Evolutionary conservation across 2,329 filamentous ascomycete species (phyloP).

Genomic region (Pseudocercospora fijiensis): DNA sequence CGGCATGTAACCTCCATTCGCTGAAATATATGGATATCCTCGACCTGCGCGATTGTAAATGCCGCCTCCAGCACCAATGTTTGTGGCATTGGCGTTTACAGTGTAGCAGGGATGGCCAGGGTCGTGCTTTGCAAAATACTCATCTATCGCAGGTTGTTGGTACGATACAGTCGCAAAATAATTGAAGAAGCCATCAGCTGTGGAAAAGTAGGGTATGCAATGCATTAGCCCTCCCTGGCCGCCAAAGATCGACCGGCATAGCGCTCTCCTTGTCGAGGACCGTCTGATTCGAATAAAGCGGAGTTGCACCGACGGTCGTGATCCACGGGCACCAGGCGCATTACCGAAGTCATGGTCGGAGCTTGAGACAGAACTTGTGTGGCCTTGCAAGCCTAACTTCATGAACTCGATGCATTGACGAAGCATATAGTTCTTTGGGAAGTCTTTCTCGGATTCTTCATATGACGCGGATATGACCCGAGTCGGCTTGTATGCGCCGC

Average conservation of each 20-base stretch:
- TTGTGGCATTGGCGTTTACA: conserved; percentile 20
- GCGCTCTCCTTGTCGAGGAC: conserved; percentile 24
- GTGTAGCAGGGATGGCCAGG: conserved; percentile 28
- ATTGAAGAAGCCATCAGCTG: conserved; percentile 42
- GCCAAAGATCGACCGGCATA: conserved; percentile 34
- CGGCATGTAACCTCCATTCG: conserved; percentile 43
- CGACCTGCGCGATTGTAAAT: conserved; percentile 34
- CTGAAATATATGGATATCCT: conserved; percentile 40
- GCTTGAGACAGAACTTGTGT: conserved; percentile 38
- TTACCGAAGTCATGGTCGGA: conserved; percentile 44
- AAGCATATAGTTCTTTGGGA: conserved; percentile 54
- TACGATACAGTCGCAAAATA: conserved; percentile 36
- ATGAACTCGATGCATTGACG: conserved; percentile 44
- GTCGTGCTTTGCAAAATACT: conserved; percentile 35
- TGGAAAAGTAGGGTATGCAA: conserved; percentile 26
- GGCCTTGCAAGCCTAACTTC: conserved; percentile 50
- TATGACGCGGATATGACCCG: conserved; percentile 59
- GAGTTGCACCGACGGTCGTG: conserved; percentile 45
- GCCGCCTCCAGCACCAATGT: conserved; percentile 24
- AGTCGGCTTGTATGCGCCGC: conserved; percentile 51
- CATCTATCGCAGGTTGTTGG: conserved; percentile 33
- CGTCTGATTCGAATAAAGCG: conserved; percentile 38
- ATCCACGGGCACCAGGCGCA: conserved; percentile 29
- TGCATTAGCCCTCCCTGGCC: conserved; percentile 16
- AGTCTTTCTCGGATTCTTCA: conserved; percentile 52